Percentiles rank a stretch among this genome's conserved stretches.
Conservation (phyloP, 1,139 yeast genomes). For the Saccharomyces hybrid region DNA sequence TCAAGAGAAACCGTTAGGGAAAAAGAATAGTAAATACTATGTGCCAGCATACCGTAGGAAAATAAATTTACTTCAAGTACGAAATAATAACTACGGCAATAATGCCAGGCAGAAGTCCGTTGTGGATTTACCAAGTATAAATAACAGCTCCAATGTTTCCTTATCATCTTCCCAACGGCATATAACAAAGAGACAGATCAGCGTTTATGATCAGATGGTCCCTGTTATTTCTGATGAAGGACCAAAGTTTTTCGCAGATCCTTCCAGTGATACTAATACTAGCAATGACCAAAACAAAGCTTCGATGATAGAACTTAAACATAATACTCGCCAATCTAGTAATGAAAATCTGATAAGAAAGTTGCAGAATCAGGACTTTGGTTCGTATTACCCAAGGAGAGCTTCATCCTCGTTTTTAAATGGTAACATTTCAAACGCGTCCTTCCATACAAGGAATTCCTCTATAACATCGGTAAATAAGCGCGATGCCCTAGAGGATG, state of each 20-base stretch:
- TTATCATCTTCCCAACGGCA: constrained; percentile 15
- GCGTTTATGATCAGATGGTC: constrained; percentile 28
- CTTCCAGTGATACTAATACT: not conserved
- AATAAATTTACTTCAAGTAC: constrained; percentile 13
- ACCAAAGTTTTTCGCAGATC: constrained; percentile 3
- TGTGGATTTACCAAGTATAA: not conserved
- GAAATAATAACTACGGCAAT: constrained; percentile 15
- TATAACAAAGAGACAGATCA: constrained; percentile 11
- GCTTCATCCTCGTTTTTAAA: constrained; percentile 26
- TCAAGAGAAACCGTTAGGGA: not conserved
- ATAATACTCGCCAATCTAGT: constrained; percentile 7
- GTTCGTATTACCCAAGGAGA: constrained; percentile 33
- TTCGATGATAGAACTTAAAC: not conserved
- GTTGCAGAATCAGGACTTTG: constrained; percentile 26
- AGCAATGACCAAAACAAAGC: not conserved
- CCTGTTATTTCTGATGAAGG: constrained; percentile 22
- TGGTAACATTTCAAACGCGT: constrained; percentile 19
- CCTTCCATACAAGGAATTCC: constrained; percentile 23
- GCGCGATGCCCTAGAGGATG: constrained; percentile 15
- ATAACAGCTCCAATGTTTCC: constrained; percentile 26
- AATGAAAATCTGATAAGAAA: constrained; percentile 21
- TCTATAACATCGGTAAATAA: constrained; percentile 14
- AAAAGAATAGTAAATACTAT: constrained; percentile 20
- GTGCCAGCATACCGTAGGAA: constrained; percentile 36
- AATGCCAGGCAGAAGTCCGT: not conserved